Conservation (phyloP, 306 rosid species). For the Cucumis sativus region DNA sequence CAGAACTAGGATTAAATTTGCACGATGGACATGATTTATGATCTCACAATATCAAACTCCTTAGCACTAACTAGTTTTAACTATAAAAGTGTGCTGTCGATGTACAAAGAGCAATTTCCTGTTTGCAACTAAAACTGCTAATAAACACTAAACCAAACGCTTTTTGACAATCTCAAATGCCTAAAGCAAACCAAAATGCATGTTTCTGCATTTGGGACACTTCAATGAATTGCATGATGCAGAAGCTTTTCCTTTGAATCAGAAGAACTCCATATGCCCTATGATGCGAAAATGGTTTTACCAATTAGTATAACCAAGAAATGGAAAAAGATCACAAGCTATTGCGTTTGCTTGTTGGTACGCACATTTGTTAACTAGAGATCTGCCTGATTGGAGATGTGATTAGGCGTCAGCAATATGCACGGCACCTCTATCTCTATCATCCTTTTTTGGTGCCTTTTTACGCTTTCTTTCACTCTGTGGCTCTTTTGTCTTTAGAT, state of each 20-base stretch:
- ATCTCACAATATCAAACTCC: background rate
- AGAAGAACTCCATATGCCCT: background rate
- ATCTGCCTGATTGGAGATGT: background rate
- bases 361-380: background rate
- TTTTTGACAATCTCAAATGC: background rate
- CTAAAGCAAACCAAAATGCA: background rate
- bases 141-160: background rate
- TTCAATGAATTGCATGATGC: background rate
- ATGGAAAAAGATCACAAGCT: background rate
- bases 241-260: background rate
- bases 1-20: background rate
- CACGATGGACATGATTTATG: background rate
- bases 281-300: background rate
- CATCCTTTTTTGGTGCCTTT: slow-evolving; percentile 42
- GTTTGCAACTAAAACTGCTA: background rate
- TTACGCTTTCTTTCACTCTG: slow-evolving; percentile 71
- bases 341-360: background rate
- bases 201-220: background rate
- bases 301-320: background rate
- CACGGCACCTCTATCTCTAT: slow-evolving; percentile 31
- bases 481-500: slow-evolving; percentile 65
- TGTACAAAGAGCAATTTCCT: background rate
- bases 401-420: slow-evolving; percentile 21
- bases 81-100: background rate
- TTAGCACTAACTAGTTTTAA: background rate